Evolutionary conservation across 306 rosid species (phyloP).

Genomic region (Hippophae tibetana): DNA sequence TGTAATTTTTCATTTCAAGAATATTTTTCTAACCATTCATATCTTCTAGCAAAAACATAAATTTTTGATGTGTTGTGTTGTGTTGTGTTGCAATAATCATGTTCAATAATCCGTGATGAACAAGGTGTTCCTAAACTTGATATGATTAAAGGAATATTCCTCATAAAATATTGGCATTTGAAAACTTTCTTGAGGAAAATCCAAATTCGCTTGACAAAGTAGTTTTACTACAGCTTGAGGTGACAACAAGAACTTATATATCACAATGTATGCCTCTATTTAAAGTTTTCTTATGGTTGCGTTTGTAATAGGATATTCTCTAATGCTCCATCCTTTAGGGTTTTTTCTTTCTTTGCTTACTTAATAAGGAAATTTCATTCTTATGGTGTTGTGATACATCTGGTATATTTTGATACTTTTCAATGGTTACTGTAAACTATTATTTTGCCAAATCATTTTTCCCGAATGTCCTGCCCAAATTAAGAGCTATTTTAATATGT

Average conservation of each 20-base stretch:
- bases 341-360: too few species aligned
- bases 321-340: not conserved
- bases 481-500: too few species aligned
- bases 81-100: too few species aligned
- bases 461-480: too few species aligned
- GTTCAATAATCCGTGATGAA: constrained; percentile 23
- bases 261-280: constrained; percentile 64
- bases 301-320: not conserved
- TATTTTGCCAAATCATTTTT: not conserved
- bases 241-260: constrained; percentile 87
- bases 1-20: too few species aligned
- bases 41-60: too few species aligned
- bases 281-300: not conserved
- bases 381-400: too few species aligned
- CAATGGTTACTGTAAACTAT: not conserved
- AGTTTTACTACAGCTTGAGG: constrained; percentile 91
- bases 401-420: not conserved
- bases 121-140: constrained; percentile 95
- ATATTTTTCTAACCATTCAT: too few species aligned
- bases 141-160: constrained; percentile 94
- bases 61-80: too few species aligned
- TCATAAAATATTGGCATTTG: constrained; percentile 87
- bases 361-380: too few species aligned
- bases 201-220: constrained; percentile 84
- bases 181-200: constrained; percentile 90